These are phyloP conservation scores for Theobroma cacao DNA, from an alignment of 345 rosid genomes.

Conservation along the genomic window DNA sequence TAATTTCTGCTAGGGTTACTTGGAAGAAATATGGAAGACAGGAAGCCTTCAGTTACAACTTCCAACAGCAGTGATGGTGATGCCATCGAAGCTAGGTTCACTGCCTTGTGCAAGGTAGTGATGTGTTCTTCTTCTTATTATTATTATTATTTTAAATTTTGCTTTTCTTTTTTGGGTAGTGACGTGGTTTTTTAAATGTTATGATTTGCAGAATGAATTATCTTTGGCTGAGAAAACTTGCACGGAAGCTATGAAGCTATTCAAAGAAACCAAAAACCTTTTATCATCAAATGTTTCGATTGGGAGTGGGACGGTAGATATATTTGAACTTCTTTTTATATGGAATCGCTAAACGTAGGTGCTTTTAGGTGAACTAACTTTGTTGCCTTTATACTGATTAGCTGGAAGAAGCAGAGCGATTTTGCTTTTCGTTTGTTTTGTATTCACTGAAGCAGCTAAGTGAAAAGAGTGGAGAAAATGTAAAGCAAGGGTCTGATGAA, in stretches of 20 bases:
- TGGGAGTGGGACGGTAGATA: conserved; percentile 63
- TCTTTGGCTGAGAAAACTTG: conserved; percentile 50
- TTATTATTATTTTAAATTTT: background rate
- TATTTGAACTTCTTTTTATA: background rate
- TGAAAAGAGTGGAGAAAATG: conserved; percentile 38
- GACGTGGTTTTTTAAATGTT: background rate
- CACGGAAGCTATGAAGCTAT: conserved; percentile 50
- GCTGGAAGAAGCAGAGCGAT: conserved; percentile 87
- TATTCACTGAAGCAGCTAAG: conserved; percentile 62
- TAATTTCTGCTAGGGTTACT: background rate
- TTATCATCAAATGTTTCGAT: conserved; percentile 46
- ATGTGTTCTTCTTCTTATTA: background rate
- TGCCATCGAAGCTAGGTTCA: conserved; percentile 37
- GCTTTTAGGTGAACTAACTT: background rate
- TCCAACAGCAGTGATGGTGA: conserved; percentile 25
- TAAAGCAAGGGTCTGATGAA: conserved; percentile 31
- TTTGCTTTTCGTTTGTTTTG: conserved; percentile 78
- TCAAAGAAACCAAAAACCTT: conserved; percentile 65
- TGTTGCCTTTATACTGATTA: conserved; percentile 22
- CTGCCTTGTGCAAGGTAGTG: conserved; percentile 48
- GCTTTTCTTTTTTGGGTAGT: background rate
- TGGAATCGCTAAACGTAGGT: background rate
- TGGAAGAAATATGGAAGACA: conserved; percentile 24
- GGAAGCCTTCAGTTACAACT: conserved; percentile 18
- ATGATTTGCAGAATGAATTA: conserved; percentile 50